Evolutionary conservation across 2,329 filamentous ascomycete genomes (phyloP).

Genomic region (Graphilbum sp.): DNA sequence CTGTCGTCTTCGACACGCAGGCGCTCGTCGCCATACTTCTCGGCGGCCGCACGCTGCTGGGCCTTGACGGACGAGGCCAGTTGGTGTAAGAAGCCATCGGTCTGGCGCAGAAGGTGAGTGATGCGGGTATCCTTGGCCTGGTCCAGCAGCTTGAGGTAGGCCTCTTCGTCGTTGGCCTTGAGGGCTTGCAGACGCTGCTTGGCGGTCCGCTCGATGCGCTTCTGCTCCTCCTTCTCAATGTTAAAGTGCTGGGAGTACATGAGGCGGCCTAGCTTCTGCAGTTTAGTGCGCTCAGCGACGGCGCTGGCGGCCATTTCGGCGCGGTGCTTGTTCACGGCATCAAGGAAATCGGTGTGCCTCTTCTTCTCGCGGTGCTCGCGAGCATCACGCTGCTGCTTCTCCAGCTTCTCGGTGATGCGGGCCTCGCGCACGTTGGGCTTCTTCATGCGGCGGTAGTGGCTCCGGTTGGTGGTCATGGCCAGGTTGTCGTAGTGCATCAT

Average conservation of each 20-base stretch:
- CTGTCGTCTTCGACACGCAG: constrained; percentile 43
- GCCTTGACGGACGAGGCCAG: constrained; percentile 87
- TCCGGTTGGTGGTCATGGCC: constrained; percentile 90
- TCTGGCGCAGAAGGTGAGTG: constrained; percentile 89
- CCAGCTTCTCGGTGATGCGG: constrained; percentile 92
- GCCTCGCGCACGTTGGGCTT: constrained; percentile 93
- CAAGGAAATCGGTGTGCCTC: constrained; percentile 85
- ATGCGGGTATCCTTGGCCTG: constrained; percentile 99
- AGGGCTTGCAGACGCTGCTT: constrained; percentile 98
- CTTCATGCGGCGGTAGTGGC: constrained; percentile 84
- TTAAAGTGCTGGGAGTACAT: constrained; percentile 86
- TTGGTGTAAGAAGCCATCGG: constrained; percentile 92
- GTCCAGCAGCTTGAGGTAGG: constrained; percentile 91
- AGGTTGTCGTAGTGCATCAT: constrained; percentile 95
- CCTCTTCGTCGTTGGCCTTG: constrained; percentile 98
- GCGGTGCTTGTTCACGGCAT: constrained; percentile 69
- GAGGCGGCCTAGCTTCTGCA: constrained; percentile 72
- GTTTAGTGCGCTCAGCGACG: constrained; percentile 51
- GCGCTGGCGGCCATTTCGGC: constrained; percentile 58
- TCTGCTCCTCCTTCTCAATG: constrained; percentile 98
- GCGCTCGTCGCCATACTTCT: constrained; percentile 56
- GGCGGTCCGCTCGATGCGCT: constrained; percentile 89
- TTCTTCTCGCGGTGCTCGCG: constrained; percentile 94
- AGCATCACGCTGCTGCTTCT: constrained; percentile 96
- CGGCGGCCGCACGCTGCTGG: constrained; percentile 71